Conservation (phyloP, 345 rosid species). For the Populus deltoides region DNA sequence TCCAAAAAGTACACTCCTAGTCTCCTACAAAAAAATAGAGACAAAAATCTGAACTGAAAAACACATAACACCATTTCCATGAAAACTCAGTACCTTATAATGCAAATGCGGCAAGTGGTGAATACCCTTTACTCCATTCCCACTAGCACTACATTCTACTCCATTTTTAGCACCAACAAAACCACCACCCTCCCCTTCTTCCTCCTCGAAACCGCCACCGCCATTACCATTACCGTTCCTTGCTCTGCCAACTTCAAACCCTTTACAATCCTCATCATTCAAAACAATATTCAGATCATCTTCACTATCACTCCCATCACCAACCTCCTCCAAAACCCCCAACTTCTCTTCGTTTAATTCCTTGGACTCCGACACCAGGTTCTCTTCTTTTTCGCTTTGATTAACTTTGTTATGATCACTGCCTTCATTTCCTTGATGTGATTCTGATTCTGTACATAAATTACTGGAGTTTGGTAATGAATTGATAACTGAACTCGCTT, state of each 20-base stretch:
- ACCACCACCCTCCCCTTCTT: not conserved
- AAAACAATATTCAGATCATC: conserved; percentile 66
- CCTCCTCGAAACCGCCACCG: conserved; percentile 15
- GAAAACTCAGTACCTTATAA: conserved; percentile 32
- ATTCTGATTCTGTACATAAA: conserved; percentile 16
- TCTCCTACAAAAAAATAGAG: not conserved
- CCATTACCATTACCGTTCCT: not conserved
- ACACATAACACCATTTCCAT: not conserved
- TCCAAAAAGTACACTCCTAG: too few species aligned
- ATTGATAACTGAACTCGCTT: conserved; percentile 28
- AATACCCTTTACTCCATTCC: conserved; percentile 12
- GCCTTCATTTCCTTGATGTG: not conserved
- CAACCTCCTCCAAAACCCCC: conserved; percentile 14
- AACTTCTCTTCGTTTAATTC: conserved; percentile 14
- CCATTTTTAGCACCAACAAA: not conserved
- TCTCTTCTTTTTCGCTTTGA: not conserved
- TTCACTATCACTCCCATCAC: conserved; percentile 49
- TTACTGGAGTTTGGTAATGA: conserved; percentile 7
- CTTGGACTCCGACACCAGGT: conserved; percentile 5
- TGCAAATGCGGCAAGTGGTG: not conserved
- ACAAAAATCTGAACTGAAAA: not conserved
- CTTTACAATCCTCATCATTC: conserved; percentile 51
- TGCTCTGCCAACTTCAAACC: conserved; percentile 7
- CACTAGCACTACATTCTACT: conserved; percentile 5
- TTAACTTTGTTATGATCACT: not conserved